phyloP scores from a whole-genome alignment of 2,329 filamentous ascomycete species.

The Sarocladium strictum region DNA sequence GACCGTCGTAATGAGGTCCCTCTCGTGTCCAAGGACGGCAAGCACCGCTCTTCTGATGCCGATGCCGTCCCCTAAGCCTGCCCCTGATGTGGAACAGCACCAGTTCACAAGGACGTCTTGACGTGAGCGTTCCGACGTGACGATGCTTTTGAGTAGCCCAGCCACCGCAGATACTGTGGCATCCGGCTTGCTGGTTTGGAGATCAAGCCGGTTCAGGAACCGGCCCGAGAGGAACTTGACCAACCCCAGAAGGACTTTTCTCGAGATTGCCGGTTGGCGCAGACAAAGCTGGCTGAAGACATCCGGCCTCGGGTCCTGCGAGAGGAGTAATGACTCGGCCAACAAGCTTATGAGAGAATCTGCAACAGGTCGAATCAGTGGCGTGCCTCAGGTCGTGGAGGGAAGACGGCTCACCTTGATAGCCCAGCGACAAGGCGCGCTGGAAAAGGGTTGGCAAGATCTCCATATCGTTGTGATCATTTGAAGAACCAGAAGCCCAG shows the following conservation, averaged over 20 bases:
- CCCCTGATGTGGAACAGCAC: constrained; percentile 58
- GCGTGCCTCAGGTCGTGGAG: too few relatives aligned
- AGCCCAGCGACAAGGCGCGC: constrained; percentile 64
- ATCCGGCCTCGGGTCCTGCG: constrained; percentile 14
- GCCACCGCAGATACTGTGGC: constrained; percentile 50
- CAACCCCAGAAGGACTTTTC: constrained; percentile 22
- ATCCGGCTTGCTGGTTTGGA: constrained; percentile 25
- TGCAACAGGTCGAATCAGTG: too few relatives aligned
- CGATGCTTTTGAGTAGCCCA: constrained; percentile 45
- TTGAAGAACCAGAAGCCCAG: constrained; percentile 30
- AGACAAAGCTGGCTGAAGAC: constrained; percentile 26
- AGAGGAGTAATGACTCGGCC: constrained; percentile 33
- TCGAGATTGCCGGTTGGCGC: constrained; percentile 19
- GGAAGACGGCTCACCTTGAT: constrained; percentile 49
- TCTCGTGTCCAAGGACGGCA: constrained; percentile 47
- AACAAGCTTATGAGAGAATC: constrained; percentile 33
- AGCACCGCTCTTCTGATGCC: constrained; percentile 62
- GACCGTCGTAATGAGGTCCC: constrained; percentile 45
- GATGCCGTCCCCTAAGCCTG: constrained; percentile 57
- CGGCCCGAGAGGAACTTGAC: constrained; percentile 37
- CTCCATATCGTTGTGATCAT: constrained; percentile 24
- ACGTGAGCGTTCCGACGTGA: constrained; percentile 41
- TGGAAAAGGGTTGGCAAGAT: constrained; percentile 41
- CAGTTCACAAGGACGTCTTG: constrained; percentile 54
- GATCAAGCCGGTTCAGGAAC: constrained; percentile 31